Evolutionary conservation across 768 basidiomycete species (phyloP), one percentile per base, ranked within the genome.

Genomic region (Tremella fuciformis): DNA sequence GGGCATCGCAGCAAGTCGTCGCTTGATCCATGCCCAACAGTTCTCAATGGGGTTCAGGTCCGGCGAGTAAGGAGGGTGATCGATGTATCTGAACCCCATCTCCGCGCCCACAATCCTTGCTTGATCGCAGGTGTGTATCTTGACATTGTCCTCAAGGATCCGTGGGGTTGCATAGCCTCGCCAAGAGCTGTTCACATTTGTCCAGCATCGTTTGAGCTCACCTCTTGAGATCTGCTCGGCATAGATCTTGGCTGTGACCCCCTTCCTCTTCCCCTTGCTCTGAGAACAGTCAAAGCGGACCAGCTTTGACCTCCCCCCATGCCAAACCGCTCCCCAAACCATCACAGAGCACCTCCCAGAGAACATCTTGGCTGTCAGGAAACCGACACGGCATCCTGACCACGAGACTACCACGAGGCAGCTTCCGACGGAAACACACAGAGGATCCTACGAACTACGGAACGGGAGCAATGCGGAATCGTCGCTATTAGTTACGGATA

Each of bases 21-120:
- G 21, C 50, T 62, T 62, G 11, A 57, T 16, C 18, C 19, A 52
- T 26, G 60, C 34, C 60, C 60, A 62, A 40, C 47, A 52, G 41
- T 62, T 57, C 47, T 62, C 55, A 41, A 62, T 62, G 6, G 55
- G 60, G 52, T 62, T 62, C 16, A 62, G 55, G 60, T 62, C 60
- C 8, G 60, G 60, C 18, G 60, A 62, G 24, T 41, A 21, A 39
- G 60, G 60, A 25, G 55, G 55, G 41, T 57, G 55, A 40, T 42
- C 48, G n/a, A 57, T 37, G 38, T 50, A 52, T n/a, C 24, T 24
- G 25, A 62, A 62, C 1, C 40, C 18, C 50, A 57, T 55, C 34
- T 29, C 42, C 1, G n/a, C 9, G n/a, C 49, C 55, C 37, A 24
- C 8, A 34, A 44, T 25, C 18, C 60, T n/a, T 39, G 57, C 57